Conservation (phyloP, 164 flowering plant genomes). For the Vitis rupestris region DNA sequence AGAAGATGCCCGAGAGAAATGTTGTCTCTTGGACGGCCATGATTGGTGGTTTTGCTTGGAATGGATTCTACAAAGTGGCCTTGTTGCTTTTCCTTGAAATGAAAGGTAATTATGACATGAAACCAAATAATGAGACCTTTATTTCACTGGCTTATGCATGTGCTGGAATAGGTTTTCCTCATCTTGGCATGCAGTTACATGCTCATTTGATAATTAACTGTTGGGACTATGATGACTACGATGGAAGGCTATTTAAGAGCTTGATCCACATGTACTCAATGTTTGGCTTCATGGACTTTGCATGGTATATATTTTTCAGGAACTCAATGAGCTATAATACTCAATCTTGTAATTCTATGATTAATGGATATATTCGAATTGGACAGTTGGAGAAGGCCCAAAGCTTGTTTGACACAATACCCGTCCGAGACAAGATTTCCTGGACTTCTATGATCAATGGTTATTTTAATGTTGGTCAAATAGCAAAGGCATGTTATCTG, state of each 20-base stretch:
- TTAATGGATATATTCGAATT: constrained; percentile 43
- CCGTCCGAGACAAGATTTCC: constrained; percentile 41
- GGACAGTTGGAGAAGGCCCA: constrained; percentile 44
- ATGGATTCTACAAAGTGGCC: constrained; percentile 46
- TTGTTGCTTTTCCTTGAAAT: constrained; percentile 42
- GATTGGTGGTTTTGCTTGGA: constrained; percentile 67
- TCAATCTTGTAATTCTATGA: constrained; percentile 41
- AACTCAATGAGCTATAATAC: constrained; percentile 14
- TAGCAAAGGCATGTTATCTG: constrained; percentile 40
- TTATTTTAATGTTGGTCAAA: constrained; percentile 38
- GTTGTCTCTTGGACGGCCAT: constrained; percentile 75
- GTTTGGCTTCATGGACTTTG: constrained; percentile 44
- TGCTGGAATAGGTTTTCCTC: constrained; percentile 38
- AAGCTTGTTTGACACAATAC: constrained; percentile 30
- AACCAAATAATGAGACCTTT: constrained; percentile 50
- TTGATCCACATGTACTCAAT: constrained; percentile 53
- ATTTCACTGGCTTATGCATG: constrained; percentile 59
- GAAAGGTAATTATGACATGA: constrained; percentile 16
- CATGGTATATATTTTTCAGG: constrained; percentile 28
- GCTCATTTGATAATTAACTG: constrained; percentile 40
- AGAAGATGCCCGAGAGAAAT: constrained; percentile 51
- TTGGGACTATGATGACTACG: constrained; percentile 29
- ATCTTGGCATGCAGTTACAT: constrained; percentile 58
- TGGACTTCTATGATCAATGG: constrained; percentile 62
- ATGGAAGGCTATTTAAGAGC: constrained; percentile 43